Evolutionary conservation across 495 filamentous ascomycete species (phyloP).

Genomic region (Jackrogersella minutella): DNA sequence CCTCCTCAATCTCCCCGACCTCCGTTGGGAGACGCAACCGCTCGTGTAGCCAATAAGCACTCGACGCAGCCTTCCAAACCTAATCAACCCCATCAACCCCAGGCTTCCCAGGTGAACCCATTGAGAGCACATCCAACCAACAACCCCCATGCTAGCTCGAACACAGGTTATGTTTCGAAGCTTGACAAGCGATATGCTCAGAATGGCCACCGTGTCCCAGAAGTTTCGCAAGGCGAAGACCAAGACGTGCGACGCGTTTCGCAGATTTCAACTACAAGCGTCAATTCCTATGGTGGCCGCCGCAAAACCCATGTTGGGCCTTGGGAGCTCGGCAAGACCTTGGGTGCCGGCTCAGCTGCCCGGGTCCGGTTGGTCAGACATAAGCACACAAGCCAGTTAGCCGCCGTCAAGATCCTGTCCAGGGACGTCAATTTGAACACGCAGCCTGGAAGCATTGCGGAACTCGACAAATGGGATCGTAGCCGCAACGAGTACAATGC

Average conservation of each 20-base stretch:
- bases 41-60: slow-evolving; percentile 52
- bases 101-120: slow-evolving; percentile 23
- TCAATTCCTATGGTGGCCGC: slow-evolving; percentile 64
- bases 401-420: slow-evolving; percentile 92
- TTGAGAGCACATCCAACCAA: slow-evolving; percentile 40
- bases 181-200: slow-evolving; percentile 23
- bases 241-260: slow-evolving; percentile 72
- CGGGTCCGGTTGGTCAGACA: slow-evolving; percentile 85
- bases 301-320: slow-evolving; percentile 84
- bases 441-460: slow-evolving; percentile 77
- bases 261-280: slow-evolving; percentile 74
- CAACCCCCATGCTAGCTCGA: slow-evolving; percentile 4
- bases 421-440: slow-evolving; percentile 75
- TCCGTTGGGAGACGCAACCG: slow-evolving; percentile 58
- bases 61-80: slow-evolving; percentile 28
- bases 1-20: slow-evolving; percentile 46
- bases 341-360: slow-evolving; percentile 86
- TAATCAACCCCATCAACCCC: neutral
- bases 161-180: slow-evolving; percentile 30
- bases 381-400: slow-evolving; percentile 72
- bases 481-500: slow-evolving; percentile 59
- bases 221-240: slow-evolving; percentile 60
- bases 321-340: slow-evolving; percentile 86
- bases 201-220: slow-evolving; percentile 42
- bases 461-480: slow-evolving; percentile 65